Evolutionary conservation across 768 basidiomycete genomes (phyloP).

Genomic region (Tulasnella sp.): DNA sequence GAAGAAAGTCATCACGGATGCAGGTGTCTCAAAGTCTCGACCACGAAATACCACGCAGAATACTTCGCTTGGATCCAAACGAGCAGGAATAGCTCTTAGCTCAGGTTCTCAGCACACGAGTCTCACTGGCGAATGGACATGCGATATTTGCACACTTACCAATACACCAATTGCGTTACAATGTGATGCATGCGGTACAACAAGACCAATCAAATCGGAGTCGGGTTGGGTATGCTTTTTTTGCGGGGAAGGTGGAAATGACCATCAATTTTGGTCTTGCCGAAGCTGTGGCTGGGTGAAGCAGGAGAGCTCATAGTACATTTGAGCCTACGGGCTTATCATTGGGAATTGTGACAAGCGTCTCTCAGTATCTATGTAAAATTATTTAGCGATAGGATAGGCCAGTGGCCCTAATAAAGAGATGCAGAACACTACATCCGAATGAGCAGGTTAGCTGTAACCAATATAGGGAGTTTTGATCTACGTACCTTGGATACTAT

Average conservation of each 20-base stretch:
- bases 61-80: not conserved
- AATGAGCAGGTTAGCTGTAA: no score
- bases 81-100: not conserved
- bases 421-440: no score
- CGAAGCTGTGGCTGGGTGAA: slow-evolving; percentile 58
- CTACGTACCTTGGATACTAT: no score
- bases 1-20: slow-evolving; percentile 20
- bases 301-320: no score
- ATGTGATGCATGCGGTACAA: slow-evolving; percentile 47
- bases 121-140: not conserved
- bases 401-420: no score
- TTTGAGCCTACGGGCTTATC: no score
- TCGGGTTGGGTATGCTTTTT: slow-evolving; percentile 50
- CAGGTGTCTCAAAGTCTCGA: not conserved
- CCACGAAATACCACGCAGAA: slow-evolving; percentile 1
- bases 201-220: slow-evolving; percentile 19
- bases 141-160: slow-evolving; percentile 45
- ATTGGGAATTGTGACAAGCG: no score
- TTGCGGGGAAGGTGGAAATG: slow-evolving; percentile 51
- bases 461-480: no score
- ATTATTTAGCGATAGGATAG: no score
- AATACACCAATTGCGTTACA: slow-evolving; percentile 38
- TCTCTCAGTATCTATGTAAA: no score
- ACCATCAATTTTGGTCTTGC: slow-evolving; percentile 63
- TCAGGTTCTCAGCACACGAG: not conserved